A percentile compares a stretch with the other conserved stretches of the same genome.
These are phyloP conservation scores for Castanospermum australe DNA, from an alignment of 306 rosid genomes.

Conservation along the genomic window DNA sequence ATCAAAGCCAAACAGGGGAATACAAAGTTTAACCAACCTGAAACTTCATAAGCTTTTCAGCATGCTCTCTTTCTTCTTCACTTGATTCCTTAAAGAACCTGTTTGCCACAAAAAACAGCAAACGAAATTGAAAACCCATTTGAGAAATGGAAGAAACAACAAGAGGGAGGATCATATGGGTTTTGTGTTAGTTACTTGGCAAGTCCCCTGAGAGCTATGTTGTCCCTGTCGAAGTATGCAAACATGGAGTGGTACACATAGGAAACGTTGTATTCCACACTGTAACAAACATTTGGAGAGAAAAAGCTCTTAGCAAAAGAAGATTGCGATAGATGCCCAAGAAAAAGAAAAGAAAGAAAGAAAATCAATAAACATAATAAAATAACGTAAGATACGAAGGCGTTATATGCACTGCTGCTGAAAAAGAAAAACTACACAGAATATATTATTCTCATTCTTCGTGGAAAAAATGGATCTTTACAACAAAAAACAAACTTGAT, in stretches of 20 bases:
- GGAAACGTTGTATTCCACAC: conserved; percentile 61
- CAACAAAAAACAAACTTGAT: neutral
- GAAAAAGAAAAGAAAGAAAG: neutral
- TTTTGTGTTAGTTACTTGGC: conserved; percentile 37
- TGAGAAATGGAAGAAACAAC: neutral
- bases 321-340: neutral
- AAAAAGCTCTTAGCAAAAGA: neutral
- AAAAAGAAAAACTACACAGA: neutral
- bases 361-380: neutral
- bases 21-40: conserved; percentile 27
- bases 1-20: neutral
- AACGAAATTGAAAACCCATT: neutral
- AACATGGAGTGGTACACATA: conserved; percentile 60
- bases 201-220: conserved; percentile 54
- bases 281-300: neutral
- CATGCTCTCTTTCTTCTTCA: conserved; percentile 64
- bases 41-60: conserved; percentile 49
- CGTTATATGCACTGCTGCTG: neutral
- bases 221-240: conserved; percentile 63
- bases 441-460: neutral
- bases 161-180: neutral
- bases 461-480: neutral
- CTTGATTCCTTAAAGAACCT: conserved; percentile 65
- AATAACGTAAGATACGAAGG: neutral
- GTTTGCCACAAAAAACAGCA: neutral